phyloP scores from a whole-genome alignment of 345 rosid species.

The Dimocarpus longan region DNA sequence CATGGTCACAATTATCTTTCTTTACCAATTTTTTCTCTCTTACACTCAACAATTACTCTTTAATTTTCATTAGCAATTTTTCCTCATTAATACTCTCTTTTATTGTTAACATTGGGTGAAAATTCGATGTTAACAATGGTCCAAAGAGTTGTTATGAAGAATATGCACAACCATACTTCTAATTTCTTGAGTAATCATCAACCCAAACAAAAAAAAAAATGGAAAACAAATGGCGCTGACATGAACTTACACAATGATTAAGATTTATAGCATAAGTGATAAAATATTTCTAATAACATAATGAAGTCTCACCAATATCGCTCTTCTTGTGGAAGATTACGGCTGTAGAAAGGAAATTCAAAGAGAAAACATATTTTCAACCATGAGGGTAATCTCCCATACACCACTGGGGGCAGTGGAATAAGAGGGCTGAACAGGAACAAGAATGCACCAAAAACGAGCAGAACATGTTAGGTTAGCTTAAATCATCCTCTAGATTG shows the following conservation, averaged over 20 bases:
- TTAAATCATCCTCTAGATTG: slow-evolving; percentile 4
- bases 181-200: neutral
- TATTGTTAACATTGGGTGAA: too few species aligned
- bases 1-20: too few species aligned
- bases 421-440: slow-evolving; percentile 74
- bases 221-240: neutral
- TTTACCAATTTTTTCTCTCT: too few species aligned
- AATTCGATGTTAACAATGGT: too few species aligned
- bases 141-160: neutral
- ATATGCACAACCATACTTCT: neutral
- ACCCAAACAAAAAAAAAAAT: neutral
- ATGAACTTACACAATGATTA: neutral
- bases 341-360: slow-evolving; percentile 79
- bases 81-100: too few species aligned
- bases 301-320: slow-evolving; percentile 58
- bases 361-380: slow-evolving; percentile 62
- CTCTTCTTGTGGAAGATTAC: slow-evolving; percentile 64
- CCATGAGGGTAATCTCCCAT: slow-evolving; percentile 77
- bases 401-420: slow-evolving; percentile 63
- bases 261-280: neutral
- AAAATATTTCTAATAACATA: neutral
- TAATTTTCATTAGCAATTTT: too few species aligned
- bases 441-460: slow-evolving; percentile 2
- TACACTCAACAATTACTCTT: too few species aligned
- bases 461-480: slow-evolving; percentile 7